Base-by-base conservation (phyloP, 1,284 basidiomycete genomes). In the Boletus calvinii region DNA sequence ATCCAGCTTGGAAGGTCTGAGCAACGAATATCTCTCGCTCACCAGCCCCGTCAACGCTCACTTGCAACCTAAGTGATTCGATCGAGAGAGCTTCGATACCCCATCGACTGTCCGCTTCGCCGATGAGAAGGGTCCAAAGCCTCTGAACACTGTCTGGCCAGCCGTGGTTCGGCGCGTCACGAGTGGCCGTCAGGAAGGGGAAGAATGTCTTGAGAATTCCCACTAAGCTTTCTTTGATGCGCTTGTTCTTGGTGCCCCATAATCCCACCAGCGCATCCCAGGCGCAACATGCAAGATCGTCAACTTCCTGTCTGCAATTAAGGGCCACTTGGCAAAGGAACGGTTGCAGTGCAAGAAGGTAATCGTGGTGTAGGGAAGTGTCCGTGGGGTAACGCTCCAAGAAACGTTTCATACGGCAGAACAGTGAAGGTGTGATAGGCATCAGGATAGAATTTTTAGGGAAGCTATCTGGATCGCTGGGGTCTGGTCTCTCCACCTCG, bases 181-280 rank as follows among this genome's bases (percentile, higher is more conserved):
- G 67, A 61, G 17, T 45, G 32, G 67, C 66, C 1, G 80, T 78
- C 32, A 91, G 71, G 66, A 84, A 92, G 0, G 90, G 90, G 37
- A 94, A 78, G 8, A 96, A 73, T 9, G 76, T 75, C 10, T 80
- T 79, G 24, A 96, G 69, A 8, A 90, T 75, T 13, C 86, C 77
- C 12, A 94, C 72, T 15, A 94, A 73, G 7, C 77, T 75, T 59
- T 86, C 82, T 60, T 91, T 90, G 60, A 85, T 74, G 17, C 74
- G 67, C 53, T 79, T 84, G 64, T 84, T 86, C 70, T 90, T 90
- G 7, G 84, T 84, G 1, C 77, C 74, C 92, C 92, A 96, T 22
- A 94, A 70, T 1, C 69, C 70, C 1, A 93, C 74, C 5, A 97
- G 65, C 8, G 71, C 66, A 40, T 82, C 73, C 83, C 92, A 92